Evolutionary conservation across 371 early-diverging fungal genomes (phyloP).

Genomic region (Blastocladiella emersonii): DNA sequence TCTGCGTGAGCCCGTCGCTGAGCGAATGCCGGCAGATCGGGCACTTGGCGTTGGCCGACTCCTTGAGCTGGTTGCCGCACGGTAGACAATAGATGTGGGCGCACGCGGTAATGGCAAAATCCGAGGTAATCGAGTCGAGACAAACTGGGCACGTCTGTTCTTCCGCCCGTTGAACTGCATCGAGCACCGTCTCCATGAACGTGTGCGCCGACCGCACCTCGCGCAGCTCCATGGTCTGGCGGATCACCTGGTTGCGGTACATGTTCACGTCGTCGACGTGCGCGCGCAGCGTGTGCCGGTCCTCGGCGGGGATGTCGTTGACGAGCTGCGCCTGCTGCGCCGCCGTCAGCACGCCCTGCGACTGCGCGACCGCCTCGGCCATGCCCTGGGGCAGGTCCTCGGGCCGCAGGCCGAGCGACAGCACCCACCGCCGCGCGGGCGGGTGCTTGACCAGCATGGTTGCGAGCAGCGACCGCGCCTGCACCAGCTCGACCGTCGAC

Average conservation of each 20-base stretch:
- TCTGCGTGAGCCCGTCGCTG: neutral
- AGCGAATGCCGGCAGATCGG: neutral
- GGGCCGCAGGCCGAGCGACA: neutral
- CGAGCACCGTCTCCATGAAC: neutral
- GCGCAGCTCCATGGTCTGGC: neutral
- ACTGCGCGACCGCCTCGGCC: neutral
- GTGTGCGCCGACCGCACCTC: neutral
- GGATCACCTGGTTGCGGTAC: neutral
- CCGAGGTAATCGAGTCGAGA: neutral
- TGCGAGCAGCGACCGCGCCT: neutral
- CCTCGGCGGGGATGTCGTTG: neutral
- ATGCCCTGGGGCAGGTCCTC: neutral
- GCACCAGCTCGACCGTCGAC: neutral
- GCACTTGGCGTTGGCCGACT: neutral
- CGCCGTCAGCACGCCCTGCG: neutral
- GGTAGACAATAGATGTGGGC: neutral
- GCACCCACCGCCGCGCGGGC: neutral
- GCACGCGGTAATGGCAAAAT: neutral
- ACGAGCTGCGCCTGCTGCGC: neutral
- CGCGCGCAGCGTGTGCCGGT: neutral
- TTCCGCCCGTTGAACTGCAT: neutral
- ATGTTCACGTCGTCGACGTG: neutral
- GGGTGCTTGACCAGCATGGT: neutral
- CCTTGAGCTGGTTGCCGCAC: neutral
- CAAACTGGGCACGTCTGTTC: neutral